Percentiles rank a stretch among this genome's conserved stretches.
phyloP scores from a whole-genome alignment of 2,329 filamentous ascomycete species.

The Penicillium sp. region DNA sequence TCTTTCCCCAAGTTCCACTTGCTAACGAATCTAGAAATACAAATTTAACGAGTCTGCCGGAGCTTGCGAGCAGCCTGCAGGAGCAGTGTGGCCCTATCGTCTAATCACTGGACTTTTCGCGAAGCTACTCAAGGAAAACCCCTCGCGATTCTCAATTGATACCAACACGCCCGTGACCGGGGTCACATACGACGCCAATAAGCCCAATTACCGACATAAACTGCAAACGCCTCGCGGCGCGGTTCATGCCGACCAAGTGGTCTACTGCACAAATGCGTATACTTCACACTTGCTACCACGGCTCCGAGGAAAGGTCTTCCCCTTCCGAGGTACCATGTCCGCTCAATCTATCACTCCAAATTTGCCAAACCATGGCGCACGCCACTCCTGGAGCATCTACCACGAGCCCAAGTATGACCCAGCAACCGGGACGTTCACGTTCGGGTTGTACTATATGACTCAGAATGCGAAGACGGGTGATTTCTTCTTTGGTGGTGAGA shows the following conservation, averaged over 20 bases:
- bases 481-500: slow-evolving; percentile 6
- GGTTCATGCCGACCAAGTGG: slow-evolving; percentile 50
- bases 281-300: slow-evolving; percentile 43
- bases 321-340: slow-evolving; percentile 4
- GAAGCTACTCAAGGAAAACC: slow-evolving; percentile 14
- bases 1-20: neutral
- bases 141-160: slow-evolving; percentile 20
- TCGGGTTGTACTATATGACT: slow-evolving; percentile 4
- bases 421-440: neutral
- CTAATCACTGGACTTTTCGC: slow-evolving; percentile 21
- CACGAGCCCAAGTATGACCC: slow-evolving; percentile 2
- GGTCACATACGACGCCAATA: slow-evolving; percentile 5
- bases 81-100: slow-evolving; percentile 27
- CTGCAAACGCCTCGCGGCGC: slow-evolving; percentile 49
- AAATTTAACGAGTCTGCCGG: slow-evolving; percentile 12
- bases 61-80: slow-evolving; percentile 8
- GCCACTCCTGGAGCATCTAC: slow-evolving; percentile 6
- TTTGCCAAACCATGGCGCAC: neutral
- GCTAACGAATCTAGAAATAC: slow-evolving; percentile 8
- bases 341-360: neutral
- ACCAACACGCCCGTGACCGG: slow-evolving; percentile 21
- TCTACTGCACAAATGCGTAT: slow-evolving; percentile 40
- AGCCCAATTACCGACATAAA: slow-evolving; percentile 31
- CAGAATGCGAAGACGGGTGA: slow-evolving; percentile 5
- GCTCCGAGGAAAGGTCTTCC: slow-evolving; percentile 28